Conservation (phyloP, 2,329 filamentous ascomycete species). For the Elsinoe necatrix region DNA sequence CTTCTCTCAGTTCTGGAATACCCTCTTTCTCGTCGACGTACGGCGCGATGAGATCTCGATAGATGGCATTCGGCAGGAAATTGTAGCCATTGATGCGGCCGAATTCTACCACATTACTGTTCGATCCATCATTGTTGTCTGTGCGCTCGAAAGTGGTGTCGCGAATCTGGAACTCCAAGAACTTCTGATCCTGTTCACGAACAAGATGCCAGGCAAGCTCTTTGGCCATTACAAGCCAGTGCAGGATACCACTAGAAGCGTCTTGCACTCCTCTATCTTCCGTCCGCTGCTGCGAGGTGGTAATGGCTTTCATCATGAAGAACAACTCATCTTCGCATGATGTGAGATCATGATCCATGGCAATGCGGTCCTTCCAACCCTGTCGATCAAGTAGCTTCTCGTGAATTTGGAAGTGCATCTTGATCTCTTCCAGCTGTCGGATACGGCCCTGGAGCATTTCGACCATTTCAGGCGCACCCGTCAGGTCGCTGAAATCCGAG, state of each 20-base stretch:
- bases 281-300: constrained; percentile 81
- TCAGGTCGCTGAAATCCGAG: constrained; percentile 94
- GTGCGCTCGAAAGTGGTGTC: constrained; percentile 90
- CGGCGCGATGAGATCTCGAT: constrained; percentile 90
- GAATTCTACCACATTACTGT: constrained; percentile 84
- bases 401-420: constrained; percentile 89
- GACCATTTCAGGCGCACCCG: constrained; percentile 88
- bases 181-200: constrained; percentile 72
- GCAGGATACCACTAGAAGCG: constrained; percentile 64
- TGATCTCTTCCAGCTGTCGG: constrained; percentile 89
- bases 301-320: constrained; percentile 99
- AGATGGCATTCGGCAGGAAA: constrained; percentile 78
- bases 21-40: constrained; percentile 60
- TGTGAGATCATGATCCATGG: constrained; percentile 81
- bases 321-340: constrained; percentile 94
- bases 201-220: constrained; percentile 98
- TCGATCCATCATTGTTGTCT: constrained; percentile 94
- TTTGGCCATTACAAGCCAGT: constrained; percentile 87
- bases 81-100: constrained; percentile 84
- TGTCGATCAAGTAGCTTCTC: constrained; percentile 76
- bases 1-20: constrained; percentile 50
- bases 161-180: constrained; percentile 87
- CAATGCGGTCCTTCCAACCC: constrained; percentile 82
- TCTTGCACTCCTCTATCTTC: constrained; percentile 61
- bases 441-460: constrained; percentile 86